phyloP scores from a whole-genome alignment of 1,284 basidiomycete genomes.

The Cryptococcus depauperatus region DNA sequence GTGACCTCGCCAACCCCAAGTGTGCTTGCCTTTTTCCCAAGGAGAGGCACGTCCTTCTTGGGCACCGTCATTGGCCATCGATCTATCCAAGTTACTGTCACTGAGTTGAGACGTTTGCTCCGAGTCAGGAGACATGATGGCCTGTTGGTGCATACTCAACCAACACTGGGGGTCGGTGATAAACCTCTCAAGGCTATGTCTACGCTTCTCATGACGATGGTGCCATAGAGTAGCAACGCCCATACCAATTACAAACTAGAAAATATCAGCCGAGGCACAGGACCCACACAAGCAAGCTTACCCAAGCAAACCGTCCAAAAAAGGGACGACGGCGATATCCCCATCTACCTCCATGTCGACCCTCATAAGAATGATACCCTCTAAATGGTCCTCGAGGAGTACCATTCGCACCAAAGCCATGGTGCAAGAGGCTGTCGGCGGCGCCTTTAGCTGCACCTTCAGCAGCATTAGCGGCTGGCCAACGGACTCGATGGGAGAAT shows the following conservation, averaged over 20 bases:
- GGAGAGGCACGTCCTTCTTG: no score
- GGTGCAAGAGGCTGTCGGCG: slow-evolving; percentile 1
- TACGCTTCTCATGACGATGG: slow-evolving; percentile 8
- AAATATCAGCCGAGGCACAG: neutral
- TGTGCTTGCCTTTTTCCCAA: neutral
- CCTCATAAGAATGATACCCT: slow-evolving; percentile 14
- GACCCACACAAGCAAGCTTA: slow-evolving; percentile 8
- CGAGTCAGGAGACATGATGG: no score
- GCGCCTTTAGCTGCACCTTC: slow-evolving; percentile 7
- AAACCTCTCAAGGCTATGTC: slow-evolving; percentile 4
- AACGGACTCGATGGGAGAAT: slow-evolving; percentile 5
- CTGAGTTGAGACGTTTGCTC: no score
- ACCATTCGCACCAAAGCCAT: slow-evolving; percentile 1
- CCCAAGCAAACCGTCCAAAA: slow-evolving; percentile 18
- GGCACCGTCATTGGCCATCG: no score
- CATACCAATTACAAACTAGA: slow-evolving; percentile 21
- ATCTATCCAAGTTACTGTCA: no score
- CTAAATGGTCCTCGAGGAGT: slow-evolving; percentile 11
- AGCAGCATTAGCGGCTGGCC: slow-evolving; percentile 7
- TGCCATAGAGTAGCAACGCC: slow-evolving; percentile 14
- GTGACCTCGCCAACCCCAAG: slow-evolving; percentile 1
- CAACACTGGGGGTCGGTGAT: slow-evolving; percentile 1
- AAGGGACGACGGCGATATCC: neutral
- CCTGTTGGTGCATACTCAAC: neutral
- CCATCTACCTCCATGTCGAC: slow-evolving; percentile 10